Conservation (phyloP, 805 yeast genomes). For the Kazachstania bromeliacearum region DNA sequence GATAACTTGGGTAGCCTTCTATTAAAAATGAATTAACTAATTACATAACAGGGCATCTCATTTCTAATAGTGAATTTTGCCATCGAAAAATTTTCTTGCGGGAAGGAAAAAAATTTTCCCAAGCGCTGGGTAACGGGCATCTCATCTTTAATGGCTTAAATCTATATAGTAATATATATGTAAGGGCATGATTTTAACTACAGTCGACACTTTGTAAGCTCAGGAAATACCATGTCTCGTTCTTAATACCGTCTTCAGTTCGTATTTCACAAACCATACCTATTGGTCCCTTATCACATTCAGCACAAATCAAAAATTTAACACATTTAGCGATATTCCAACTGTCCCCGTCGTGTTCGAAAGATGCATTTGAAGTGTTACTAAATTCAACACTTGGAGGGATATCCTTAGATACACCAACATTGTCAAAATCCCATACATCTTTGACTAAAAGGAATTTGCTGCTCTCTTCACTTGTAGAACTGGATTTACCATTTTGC, state of each 20-base stretch:
- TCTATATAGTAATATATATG: too few species aligned
- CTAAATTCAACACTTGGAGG: constrained; percentile 10
- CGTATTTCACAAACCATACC: constrained; percentile 48
- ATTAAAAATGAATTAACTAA: too few species aligned
- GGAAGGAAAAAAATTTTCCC: too few species aligned
- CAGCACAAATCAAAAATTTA: constrained; percentile 58
- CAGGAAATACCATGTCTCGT: constrained; percentile 34
- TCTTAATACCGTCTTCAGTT: constrained; percentile 9
- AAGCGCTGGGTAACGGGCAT: constrained; percentile 3
- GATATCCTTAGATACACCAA: constrained; percentile 53
- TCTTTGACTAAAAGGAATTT: constrained; percentile 41
- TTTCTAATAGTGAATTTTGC: too few species aligned
- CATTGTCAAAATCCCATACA: constrained; percentile 73
- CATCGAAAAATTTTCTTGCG: too few species aligned
- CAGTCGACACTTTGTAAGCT: constrained; percentile 42
- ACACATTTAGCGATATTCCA: constrained; percentile 32
- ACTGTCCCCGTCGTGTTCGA: constrained; percentile 14
- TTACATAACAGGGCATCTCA: too few species aligned
- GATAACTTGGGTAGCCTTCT: neutral
- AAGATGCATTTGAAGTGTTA: constrained; percentile 16
- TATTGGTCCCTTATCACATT: constrained; percentile 69
- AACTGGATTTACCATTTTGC: constrained; percentile 6
- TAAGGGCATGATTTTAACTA: too few species aligned
- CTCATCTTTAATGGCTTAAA: too few species aligned
- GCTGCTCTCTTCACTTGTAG: constrained; percentile 1